phyloP scores from a whole-genome alignment of 2,329 filamentous ascomycete genomes.

The Nemania abortiva region DNA sequence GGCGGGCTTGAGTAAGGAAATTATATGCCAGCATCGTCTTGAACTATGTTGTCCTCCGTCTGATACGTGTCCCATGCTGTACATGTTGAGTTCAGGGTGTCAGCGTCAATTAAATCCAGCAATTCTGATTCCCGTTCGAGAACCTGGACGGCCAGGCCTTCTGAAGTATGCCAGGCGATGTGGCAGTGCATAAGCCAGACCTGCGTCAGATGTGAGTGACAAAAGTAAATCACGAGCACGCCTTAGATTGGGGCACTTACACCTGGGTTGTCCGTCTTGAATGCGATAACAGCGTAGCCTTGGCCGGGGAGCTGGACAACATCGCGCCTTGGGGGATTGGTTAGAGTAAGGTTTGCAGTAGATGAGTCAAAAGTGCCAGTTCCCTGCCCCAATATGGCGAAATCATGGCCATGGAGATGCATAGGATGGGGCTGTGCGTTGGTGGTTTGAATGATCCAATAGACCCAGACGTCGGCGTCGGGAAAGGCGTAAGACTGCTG shows the following conservation, averaged over 20 bases:
- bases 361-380: slow-evolving; percentile 14
- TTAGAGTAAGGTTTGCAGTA: slow-evolving; percentile 34
- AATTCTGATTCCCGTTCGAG: slow-evolving; percentile 36
- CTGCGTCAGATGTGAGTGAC: slow-evolving; percentile 15
- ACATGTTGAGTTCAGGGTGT: slow-evolving; percentile 24
- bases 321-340: slow-evolving; percentile 56
- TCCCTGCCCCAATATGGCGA: slow-evolving; percentile 57
- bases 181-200: slow-evolving; percentile 44
- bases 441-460: slow-evolving; percentile 21
- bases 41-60: slow-evolving; percentile 2
- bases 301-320: slow-evolving; percentile 57
- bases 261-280: slow-evolving; percentile 64
- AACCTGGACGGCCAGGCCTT: slow-evolving; percentile 37
- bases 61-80: slow-evolving; percentile 29
- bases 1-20: background rate
- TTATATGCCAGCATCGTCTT: slow-evolving; percentile 32
- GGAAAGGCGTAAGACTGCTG: slow-evolving; percentile 19
- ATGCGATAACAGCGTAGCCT: slow-evolving; percentile 63
- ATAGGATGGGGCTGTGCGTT: slow-evolving; percentile 55
- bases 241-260: slow-evolving; percentile 26
- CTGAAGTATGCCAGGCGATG: slow-evolving; percentile 41
- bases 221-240: background rate
- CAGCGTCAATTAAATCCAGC: slow-evolving; percentile 16
- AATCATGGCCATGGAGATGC: slow-evolving; percentile 65
- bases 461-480: slow-evolving; percentile 27